Evolutionary conservation across 2,329 filamentous ascomycete species (phyloP).

Genomic region (Fusarium avenaceum): DNA sequence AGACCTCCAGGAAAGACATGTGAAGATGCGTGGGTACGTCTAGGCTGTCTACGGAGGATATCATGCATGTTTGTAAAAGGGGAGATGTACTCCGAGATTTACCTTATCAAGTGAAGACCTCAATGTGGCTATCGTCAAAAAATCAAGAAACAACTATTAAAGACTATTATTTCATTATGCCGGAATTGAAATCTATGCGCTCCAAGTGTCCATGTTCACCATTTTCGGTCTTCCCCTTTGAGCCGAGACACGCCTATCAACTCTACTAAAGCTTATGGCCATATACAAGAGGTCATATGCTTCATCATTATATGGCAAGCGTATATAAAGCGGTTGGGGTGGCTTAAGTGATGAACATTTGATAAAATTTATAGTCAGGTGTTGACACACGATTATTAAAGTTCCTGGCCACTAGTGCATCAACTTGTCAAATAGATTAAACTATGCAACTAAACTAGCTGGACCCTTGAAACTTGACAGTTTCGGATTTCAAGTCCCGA

Average conservation of each 20-base stretch:
- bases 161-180: neutral
- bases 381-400: neutral
- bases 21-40: neutral
- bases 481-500: neutral
- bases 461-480: neutral
- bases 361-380: neutral
- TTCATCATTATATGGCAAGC: neutral
- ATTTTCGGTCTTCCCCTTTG: too few relatives aligned
- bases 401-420: neutral
- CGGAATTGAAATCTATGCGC: neutral
- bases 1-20: conserved; percentile 5
- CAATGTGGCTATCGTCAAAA: neutral
- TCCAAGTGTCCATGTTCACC: neutral
- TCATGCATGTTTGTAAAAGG: neutral
- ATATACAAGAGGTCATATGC: neutral
- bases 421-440: neutral
- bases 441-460: neutral
- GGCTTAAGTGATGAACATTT: neutral
- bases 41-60: too few relatives aligned
- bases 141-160: neutral
- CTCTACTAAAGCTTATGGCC: neutral
- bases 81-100: neutral
- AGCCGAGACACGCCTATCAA: neutral
- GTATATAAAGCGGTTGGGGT: neutral
- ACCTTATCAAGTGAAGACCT: neutral